Base-by-base conservation (phyloP, 306 rosid genomes). In the Phaseolus lunatus region DNA sequence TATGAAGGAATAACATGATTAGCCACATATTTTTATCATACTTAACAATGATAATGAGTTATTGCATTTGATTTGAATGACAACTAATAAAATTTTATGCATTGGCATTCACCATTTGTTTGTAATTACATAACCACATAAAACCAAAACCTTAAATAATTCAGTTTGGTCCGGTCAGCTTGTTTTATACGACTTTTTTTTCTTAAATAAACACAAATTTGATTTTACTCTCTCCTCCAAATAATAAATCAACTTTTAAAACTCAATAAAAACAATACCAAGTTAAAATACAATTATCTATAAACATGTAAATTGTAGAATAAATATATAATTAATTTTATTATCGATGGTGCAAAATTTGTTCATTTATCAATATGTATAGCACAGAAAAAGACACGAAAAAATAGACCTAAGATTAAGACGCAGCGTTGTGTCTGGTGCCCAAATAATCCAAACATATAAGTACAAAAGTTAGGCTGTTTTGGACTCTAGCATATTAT, bases 401-500 rank as follows among this genome's bases (percentile, higher is more conserved):
- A 41, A 72, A 19, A 62, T 49, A 66, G 54, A 63, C 73, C 57
- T 48, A 35, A 48, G 68, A 49, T 62, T 79, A 37, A 49, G 67
- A 79, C 62, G 56, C 56, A 13, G 61, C n/a, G 3, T 14, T 19
- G 73, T 67, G 39, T 26, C 69, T 45, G 67, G 70, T 44, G 31
- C 78, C 70, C 58, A 39, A 43, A 78, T 68, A 78, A 24, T 79
- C 47, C 26, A 62, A 20, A 72, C 19, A 35, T 37, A n/a, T n/a
- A 71, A 71, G 72, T 61, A 73, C 67, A 78, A 72, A 47, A 77
- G 24, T 59, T 67, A 4, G 22, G 39, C 70, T 70, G 31, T 43
- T 63, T 29, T 52, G 71, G 61, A 63, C 44, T 24, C 52, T 43
- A 27, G 31, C 67, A 61, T 33, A 33, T 61, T 31, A 16, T 61